Conservation (phyloP, 1,284 basidiomycete species). For the Boletellus sp. region DNA sequence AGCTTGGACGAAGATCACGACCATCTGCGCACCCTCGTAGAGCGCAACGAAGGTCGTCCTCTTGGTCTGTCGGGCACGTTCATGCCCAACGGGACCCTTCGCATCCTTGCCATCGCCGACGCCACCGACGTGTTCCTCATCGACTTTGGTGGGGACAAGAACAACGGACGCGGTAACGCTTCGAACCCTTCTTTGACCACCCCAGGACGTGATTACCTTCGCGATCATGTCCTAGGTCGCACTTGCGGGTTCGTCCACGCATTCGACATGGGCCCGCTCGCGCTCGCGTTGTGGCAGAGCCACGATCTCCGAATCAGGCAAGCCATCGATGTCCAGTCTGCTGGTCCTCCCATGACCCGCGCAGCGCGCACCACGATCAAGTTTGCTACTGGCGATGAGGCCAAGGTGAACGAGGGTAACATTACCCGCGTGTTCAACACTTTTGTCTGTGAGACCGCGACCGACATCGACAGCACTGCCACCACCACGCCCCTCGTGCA, state of each 20-base stretch:
- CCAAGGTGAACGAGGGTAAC: conserved; percentile 38
- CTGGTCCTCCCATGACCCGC: conserved; percentile 33
- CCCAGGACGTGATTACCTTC: conserved; percentile 24
- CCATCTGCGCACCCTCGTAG: conserved; percentile 22
- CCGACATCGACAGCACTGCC: background rate
- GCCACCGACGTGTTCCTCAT: conserved; percentile 25
- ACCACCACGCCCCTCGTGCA: conserved; percentile 36
- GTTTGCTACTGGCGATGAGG: conserved; percentile 35
- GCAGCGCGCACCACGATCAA: conserved; percentile 43
- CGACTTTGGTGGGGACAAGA: conserved; percentile 28
- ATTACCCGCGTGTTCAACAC: conserved; percentile 40
- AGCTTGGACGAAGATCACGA: conserved; percentile 23
- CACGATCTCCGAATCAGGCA: conserved; percentile 36
- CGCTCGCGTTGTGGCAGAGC: conserved; percentile 34
- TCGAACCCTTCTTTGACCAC: conserved; percentile 14
- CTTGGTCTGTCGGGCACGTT: conserved; percentile 30
- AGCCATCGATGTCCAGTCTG: conserved; percentile 57
- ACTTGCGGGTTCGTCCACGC: conserved; percentile 36
- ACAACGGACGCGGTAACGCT: conserved; percentile 34
- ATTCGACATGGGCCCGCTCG: conserved; percentile 41
- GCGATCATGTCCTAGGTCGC: conserved; percentile 35
- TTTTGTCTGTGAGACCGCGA: conserved; percentile 31
- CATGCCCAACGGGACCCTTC: conserved; percentile 17
- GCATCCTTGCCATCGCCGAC: conserved; percentile 30
- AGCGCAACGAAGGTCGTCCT: conserved; percentile 32